Base-by-base conservation (phyloP, 768 basidiomycete species). In the Mycena pura region DNA sequence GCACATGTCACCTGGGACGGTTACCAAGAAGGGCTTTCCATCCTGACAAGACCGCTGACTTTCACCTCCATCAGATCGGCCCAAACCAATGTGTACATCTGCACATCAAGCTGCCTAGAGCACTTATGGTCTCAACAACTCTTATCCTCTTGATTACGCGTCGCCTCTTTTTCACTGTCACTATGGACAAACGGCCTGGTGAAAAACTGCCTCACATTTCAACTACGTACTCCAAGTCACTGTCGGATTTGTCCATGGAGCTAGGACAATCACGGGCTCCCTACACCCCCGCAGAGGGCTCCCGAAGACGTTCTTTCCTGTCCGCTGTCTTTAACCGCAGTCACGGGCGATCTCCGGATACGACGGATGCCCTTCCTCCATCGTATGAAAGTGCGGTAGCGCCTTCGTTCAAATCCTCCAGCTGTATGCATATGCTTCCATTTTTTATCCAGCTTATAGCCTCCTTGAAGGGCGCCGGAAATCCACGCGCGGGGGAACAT, bases 401-500 rank as follows among this genome's bases (percentile, higher is more conserved):
- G 7, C 47, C 52, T 5, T 27, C n/a, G 34, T 57, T 45, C 36
- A 28, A 11, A 8, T 43, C 55, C 15, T 31, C 64, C 3, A 34
- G 28, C 21, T 61, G 64, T 62, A 43, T 8, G 53, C 39, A 19
- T 5, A 31, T 13, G 21, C 24, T 22, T 1, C 8, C 21, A 5
- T 14, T 31, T 46, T 29, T 8, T 11, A 9, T 10, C 5, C 17
- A 13, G 21, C 47, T 45, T 40, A 50, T 46, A 21, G 21, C 13
- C 19, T 13, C 5, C 10, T 45, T 24, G 6, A 50, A 64, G 63
- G 58, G 63, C 49, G 60, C 31, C 43, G 45, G 46, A 60, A 36
- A 57, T 54, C 63, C 39, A 52, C 48, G 48, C 59, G 50, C 24
- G 34, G 17, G 7, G 62, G 67, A 36, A 68, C 71, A 14, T 46